Percentiles rank a stretch among this genome's conserved stretches.
Conservation (phyloP, 148 eudicot species). For the Fallopia convolvulus region DNA sequence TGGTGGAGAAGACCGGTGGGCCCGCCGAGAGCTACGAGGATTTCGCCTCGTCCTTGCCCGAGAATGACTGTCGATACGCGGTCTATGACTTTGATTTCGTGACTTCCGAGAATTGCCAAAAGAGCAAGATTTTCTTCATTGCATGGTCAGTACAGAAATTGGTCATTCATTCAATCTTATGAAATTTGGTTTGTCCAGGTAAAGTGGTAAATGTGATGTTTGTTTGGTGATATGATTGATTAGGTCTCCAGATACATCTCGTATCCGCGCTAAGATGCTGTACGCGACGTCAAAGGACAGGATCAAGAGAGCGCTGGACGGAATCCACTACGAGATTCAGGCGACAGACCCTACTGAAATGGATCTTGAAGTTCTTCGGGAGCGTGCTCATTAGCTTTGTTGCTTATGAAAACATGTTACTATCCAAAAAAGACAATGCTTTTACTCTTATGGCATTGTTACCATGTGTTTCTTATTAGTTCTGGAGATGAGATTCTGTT, state of each 20-base stretch:
- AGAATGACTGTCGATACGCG: constrained; percentile 11
- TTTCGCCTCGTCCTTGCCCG: constrained; percentile 2
- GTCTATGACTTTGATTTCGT: constrained; percentile 15
- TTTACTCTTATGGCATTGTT: not conserved
- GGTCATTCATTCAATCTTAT: not conserved
- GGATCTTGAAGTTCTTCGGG: constrained; percentile 68
- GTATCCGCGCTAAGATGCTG: constrained; percentile 11
- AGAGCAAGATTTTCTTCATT: constrained; percentile 16
- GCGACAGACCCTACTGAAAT: constrained; percentile 79
- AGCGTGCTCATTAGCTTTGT: constrained; percentile 35
- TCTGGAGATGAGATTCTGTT: not conserved
- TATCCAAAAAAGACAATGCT: not conserved
- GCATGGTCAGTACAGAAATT: constrained; percentile 3
- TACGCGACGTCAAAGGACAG: constrained; percentile 13
- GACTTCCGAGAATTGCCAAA: constrained; percentile 10
- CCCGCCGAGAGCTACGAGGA: constrained; percentile 12
- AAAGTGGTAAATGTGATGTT: not conserved
- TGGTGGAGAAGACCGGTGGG: constrained; percentile 8
- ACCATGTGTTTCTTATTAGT: not conserved
- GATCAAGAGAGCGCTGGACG: constrained; percentile 44
- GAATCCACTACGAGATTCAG: constrained; percentile 75
- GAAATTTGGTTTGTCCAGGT: not conserved
- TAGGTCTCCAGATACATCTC: constrained; percentile 4
- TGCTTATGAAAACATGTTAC: not conserved
- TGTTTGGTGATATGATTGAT: not conserved